Percentiles rank a stretch among this genome's conserved stretches.
Conservation (phyloP, 495 filamentous ascomycete species). For the Chaetomium tenue region DNA sequence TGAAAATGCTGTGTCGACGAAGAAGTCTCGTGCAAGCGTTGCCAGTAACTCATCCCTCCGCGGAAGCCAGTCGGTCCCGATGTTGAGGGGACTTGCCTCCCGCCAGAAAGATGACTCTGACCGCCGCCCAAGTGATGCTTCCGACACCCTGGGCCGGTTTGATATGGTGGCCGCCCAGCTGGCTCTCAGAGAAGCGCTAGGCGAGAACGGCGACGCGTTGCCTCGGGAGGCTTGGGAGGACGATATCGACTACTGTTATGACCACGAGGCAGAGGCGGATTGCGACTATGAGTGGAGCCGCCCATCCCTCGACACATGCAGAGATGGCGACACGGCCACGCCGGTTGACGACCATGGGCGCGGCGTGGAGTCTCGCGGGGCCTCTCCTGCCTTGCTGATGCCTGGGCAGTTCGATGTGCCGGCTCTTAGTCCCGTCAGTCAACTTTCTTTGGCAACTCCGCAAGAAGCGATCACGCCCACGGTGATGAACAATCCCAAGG, state of each 20-base stretch:
- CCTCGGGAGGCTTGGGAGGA: constrained; percentile 74
- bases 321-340: constrained; percentile 34
- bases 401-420: constrained; percentile 47
- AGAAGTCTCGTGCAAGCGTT: constrained; percentile 41
- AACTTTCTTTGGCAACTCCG: constrained; percentile 36
- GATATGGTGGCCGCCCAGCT: constrained; percentile 40
- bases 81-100: constrained; percentile 42
- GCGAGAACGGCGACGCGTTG: constrained; percentile 44
- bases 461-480: constrained; percentile 46
- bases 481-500: constrained; percentile 30
- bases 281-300: constrained; percentile 88
- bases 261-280: constrained; percentile 83
- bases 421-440: constrained; percentile 48
- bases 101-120: constrained; percentile 29
- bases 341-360: constrained; percentile 32
- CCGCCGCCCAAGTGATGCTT: constrained; percentile 45
- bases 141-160: constrained; percentile 45
- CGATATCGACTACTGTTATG: constrained; percentile 92
- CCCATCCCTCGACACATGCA: constrained; percentile 45
- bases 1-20: constrained; percentile 43
- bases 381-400: constrained; percentile 40
- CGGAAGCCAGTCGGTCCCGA: constrained; percentile 48
- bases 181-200: constrained; percentile 31
- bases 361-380: constrained; percentile 27
- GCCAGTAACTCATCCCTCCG: constrained; percentile 47